These are phyloP conservation scores for Metschnikowia orientalis DNA, from an alignment of 805 yeast genomes.

Conservation along the genomic window DNA sequence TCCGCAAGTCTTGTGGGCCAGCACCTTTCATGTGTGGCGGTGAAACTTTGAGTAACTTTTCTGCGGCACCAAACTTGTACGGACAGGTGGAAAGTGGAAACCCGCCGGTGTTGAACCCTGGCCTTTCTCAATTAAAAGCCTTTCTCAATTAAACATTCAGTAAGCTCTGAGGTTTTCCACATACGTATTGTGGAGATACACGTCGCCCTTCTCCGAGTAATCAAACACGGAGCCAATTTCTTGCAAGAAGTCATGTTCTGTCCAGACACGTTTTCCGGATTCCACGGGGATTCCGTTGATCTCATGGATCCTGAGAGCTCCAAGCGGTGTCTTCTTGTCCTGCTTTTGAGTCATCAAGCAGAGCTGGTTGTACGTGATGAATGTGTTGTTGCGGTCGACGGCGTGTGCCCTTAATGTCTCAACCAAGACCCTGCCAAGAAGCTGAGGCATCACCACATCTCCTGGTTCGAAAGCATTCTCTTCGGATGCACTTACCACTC, in stretches of 20 bases:
- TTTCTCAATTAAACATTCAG: neutral
- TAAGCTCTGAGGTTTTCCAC: conserved; percentile 31
- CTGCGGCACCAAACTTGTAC: too few relatives aligned
- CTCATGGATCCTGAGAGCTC: conserved; percentile 24
- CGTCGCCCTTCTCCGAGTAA: conserved; percentile 20
- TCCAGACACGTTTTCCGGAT: conserved; percentile 27
- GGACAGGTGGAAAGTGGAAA: too few relatives aligned
- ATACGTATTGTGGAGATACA: conserved; percentile 24
- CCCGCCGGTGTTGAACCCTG: too few relatives aligned
- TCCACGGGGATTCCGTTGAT: conserved; percentile 32
- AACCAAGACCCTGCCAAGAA: conserved; percentile 42
- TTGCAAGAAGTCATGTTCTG: conserved; percentile 20
- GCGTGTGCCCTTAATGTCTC: conserved; percentile 42
- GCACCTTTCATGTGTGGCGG: too few relatives aligned
- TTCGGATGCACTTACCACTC: conserved; percentile 10
- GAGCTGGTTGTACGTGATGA: conserved; percentile 27
- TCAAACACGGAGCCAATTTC: conserved; percentile 15
- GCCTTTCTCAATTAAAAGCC: too few relatives aligned
- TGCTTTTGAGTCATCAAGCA: conserved; percentile 8
- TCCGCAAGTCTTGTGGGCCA: too few relatives aligned
- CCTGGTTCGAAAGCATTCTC: conserved; percentile 8
- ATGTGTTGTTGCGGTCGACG: conserved; percentile 37
- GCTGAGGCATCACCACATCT: conserved; percentile 38
- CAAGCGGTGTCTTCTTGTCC: conserved; percentile 2
- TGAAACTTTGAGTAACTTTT: too few relatives aligned